These are phyloP conservation scores for Arctium minus DNA, from an alignment of 129 eudicot species.

Conservation along the genomic window DNA sequence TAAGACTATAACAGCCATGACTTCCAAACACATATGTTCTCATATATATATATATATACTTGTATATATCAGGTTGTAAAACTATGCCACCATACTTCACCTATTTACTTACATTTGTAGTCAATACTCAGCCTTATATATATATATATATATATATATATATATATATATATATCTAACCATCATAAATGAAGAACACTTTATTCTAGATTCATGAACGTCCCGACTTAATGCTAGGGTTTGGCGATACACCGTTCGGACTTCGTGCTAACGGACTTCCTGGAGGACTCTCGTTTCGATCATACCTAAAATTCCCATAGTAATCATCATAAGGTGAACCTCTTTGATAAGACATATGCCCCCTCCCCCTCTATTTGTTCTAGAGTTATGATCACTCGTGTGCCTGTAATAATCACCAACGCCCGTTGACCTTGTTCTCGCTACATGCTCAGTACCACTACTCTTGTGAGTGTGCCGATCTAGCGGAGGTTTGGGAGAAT, in stretches of 20 bases:
- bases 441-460: conserved; percentile 33
- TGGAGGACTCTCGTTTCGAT: conserved; percentile 27
- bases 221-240: conserved; percentile 1
- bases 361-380: conserved; percentile 16
- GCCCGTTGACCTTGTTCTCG: conserved; percentile 37
- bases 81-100: background rate
- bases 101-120: conserved; percentile 4
- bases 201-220: conserved; percentile 10
- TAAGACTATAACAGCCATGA: background rate
- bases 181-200: background rate
- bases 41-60: background rate
- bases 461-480: conserved; percentile 26
- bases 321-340: conserved; percentile 35
- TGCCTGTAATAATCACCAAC: conserved; percentile 37
- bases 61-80: background rate
- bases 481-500: conserved; percentile 34
- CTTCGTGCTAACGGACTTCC: conserved; percentile 26
- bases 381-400: background rate
- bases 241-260: conserved; percentile 22
- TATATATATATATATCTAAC: too few relatives aligned
- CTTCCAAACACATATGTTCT: background rate
- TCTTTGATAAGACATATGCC: conserved; percentile 34
- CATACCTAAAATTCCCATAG: conserved; percentile 30
- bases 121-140: background rate
- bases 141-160: too few relatives aligned